phyloP scores from a whole-genome alignment of 805 yeast genomes.

The Phaffomyces thermotolerans region DNA sequence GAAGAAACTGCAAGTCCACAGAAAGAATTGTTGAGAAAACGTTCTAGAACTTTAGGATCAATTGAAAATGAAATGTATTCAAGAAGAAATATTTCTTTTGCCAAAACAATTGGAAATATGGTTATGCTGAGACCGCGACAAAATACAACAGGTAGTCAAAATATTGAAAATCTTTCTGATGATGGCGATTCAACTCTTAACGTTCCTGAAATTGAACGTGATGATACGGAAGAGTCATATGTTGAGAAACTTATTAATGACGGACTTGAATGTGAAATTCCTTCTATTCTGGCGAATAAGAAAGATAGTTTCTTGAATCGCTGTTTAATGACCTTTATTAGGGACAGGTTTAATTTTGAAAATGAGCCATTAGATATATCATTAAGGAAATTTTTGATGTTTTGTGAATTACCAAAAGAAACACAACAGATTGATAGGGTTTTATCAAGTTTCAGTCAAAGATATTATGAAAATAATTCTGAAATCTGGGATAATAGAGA shows the following conservation, averaged over 20 bases:
- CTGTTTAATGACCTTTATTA: slow-evolving; percentile 25
- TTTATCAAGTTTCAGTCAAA: slow-evolving; percentile 46
- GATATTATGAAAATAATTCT: slow-evolving; percentile 32
- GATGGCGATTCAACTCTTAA: slow-evolving; percentile 12
- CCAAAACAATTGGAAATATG: slow-evolving; percentile 30
- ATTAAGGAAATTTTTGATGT: slow-evolving; percentile 49
- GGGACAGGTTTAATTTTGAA: slow-evolving; percentile 38
- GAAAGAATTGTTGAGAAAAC: slow-evolving; percentile 15
- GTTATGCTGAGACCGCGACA: slow-evolving; percentile 23
- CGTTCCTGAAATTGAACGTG: slow-evolving; percentile 21
- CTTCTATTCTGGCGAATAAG: slow-evolving; percentile 24
- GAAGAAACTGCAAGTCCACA: not conserved
- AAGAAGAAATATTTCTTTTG: slow-evolving; percentile 29
- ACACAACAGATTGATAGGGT: slow-evolving; percentile 72
- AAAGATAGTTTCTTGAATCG: slow-evolving; percentile 21
- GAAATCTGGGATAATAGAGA: slow-evolving; percentile 33
- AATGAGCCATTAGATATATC: slow-evolving; percentile 61
- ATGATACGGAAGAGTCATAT: slow-evolving; percentile 25
- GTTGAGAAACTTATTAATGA: slow-evolving; percentile 20
- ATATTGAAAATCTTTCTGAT: slow-evolving; percentile 1
- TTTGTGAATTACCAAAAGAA: slow-evolving; percentile 58
- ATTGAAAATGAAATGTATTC: slow-evolving; percentile 21
- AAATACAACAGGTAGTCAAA: slow-evolving; percentile 10
- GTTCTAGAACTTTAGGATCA: slow-evolving; percentile 22
- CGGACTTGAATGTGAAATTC: slow-evolving; percentile 26